Evolutionary conservation across 2,329 filamentous ascomycete species (phyloP).

Genomic region (Cladorrhinum sp.): DNA sequence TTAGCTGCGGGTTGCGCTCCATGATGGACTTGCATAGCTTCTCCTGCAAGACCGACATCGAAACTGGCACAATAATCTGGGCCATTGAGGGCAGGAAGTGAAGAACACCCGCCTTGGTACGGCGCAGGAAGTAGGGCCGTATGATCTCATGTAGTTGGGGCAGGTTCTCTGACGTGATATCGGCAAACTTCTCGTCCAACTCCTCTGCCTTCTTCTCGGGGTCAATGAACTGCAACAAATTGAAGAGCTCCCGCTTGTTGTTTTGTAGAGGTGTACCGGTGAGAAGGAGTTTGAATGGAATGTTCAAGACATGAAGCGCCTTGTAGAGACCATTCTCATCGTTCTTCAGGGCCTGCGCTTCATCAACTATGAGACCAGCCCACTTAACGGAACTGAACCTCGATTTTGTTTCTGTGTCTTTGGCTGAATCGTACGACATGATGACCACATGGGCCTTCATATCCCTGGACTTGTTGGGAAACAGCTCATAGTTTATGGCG

Average conservation of each 20-base stretch:
- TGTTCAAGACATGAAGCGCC: conserved; percentile 67
- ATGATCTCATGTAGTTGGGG: conserved; percentile 79
- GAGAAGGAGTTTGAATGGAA: conserved; percentile 80
- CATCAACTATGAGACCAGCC: conserved; percentile 87
- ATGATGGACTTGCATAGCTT: conserved; percentile 93
- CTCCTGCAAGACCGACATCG: conserved; percentile 91
- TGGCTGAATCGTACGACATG: conserved; percentile 88
- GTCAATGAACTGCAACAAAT: conserved; percentile 92
- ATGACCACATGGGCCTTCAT: conserved; percentile 89
- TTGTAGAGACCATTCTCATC: conserved; percentile 80
- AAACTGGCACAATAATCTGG: conserved; percentile 93
- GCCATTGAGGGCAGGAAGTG: conserved; percentile 90
- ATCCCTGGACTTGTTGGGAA: conserved; percentile 61
- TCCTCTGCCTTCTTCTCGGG: conserved; percentile 63
- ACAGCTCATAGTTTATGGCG: conserved; percentile 81
- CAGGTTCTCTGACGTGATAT: conserved; percentile 81
- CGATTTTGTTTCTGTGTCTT: conserved; percentile 64
- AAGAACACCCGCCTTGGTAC: conserved; percentile 87
- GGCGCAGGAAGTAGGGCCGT: conserved; percentile 64
- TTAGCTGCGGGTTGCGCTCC: conserved; percentile 82
- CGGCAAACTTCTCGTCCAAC: conserved; percentile 71
- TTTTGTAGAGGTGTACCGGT: conserved; percentile 95
- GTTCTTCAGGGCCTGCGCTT: conserved; percentile 93
- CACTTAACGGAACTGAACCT: conserved; percentile 73
- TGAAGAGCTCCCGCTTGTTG: conserved; percentile 92